These are phyloP conservation scores for Lentinula detonsa DNA, from an alignment of 768 basidiomycete genomes.

Conservation along the genomic window DNA sequence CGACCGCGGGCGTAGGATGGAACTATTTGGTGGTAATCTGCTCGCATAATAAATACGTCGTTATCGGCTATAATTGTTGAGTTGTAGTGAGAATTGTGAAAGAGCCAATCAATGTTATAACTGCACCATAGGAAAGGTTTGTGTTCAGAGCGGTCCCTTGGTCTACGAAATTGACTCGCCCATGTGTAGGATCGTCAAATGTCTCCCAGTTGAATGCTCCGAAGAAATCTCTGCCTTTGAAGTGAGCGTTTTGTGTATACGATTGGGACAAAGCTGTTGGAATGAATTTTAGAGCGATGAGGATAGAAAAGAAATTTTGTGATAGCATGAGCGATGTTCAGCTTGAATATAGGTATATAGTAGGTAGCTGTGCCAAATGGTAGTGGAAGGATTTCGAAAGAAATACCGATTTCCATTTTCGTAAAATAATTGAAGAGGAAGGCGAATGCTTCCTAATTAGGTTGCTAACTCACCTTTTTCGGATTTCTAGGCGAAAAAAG, in stretches of 20 bases:
- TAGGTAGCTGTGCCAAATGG: background rate
- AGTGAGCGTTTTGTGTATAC: constrained; percentile 15
- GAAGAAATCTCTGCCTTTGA: constrained; percentile 34
- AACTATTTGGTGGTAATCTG: constrained; percentile 37
- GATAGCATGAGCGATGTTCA: background rate
- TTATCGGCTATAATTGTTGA: constrained; percentile 21
- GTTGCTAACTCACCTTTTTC: background rate
- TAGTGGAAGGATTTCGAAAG: background rate
- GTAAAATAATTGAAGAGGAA: too few species aligned
- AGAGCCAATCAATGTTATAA: background rate
- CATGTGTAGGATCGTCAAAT: constrained; percentile 55
- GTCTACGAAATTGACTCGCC: constrained; percentile 56
- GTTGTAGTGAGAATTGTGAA: background rate
- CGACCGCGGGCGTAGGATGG: constrained; percentile 36
- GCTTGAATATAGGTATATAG: background rate
- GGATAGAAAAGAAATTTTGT: background rate
- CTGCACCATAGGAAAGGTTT: constrained; percentile 42
- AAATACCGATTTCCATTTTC: background rate
- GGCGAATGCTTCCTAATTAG: background rate
- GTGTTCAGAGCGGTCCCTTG: constrained; percentile 29
- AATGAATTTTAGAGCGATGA: background rate
- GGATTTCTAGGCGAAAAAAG: background rate
- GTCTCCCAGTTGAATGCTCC: constrained; percentile 43
- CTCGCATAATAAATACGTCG: constrained; percentile 53
- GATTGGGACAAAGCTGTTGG: background rate